Conservation (phyloP, 305 asterid species). For the Nicotiana rustica region DNA sequence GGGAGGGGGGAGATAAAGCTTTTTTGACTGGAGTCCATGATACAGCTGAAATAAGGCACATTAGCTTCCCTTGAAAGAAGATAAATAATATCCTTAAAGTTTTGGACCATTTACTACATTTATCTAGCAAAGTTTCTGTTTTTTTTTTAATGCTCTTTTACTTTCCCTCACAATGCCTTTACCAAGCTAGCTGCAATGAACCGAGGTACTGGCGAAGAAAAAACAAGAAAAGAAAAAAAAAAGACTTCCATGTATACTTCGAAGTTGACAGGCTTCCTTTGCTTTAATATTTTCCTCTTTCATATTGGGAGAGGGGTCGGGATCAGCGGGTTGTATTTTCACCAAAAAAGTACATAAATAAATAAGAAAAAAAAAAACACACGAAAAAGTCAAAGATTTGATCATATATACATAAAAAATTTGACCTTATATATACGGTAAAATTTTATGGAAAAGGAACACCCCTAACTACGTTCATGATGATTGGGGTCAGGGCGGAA, state of each 20-base stretch:
- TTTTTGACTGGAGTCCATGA: constrained; percentile 65
- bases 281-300: too few relatives aligned
- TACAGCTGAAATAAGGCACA: constrained; percentile 34
- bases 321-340: too few relatives aligned
- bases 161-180: constrained; percentile 1
- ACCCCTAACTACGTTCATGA: too few relatives aligned
- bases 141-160: background rate
- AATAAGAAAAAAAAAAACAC: too few relatives aligned
- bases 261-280: background rate
- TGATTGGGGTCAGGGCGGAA: too few relatives aligned
- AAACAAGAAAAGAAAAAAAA: background rate
- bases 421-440: too few relatives aligned
- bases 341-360: too few relatives aligned
- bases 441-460: too few relatives aligned
- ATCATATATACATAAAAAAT: too few relatives aligned
- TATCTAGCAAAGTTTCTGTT: constrained; percentile 31
- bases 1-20: constrained; percentile 45
- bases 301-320: too few relatives aligned
- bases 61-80: constrained; percentile 34
- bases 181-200: background rate
- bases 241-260: background rate
- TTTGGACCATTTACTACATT: constrained; percentile 31
- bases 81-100: constrained; percentile 28
- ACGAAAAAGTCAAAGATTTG: too few relatives aligned
- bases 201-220: background rate